Percentiles rank a stretch among this genome's conserved stretches.
Conservation (phyloP, 495 filamentous ascomycete genomes). For the Aspergillus homomorphus region DNA sequence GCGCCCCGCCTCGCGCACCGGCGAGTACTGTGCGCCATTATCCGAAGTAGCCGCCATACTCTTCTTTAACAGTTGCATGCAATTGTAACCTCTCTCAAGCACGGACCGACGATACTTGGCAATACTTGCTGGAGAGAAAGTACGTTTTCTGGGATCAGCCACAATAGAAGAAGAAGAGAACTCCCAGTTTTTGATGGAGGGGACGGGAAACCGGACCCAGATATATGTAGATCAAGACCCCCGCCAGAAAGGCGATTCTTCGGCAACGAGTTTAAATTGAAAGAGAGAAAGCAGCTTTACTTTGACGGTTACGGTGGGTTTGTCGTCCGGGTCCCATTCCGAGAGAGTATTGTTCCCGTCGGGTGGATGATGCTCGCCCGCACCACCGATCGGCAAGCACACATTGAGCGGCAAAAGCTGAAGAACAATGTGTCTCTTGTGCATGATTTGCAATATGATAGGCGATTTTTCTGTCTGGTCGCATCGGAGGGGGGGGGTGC, state of each 20-base stretch:
- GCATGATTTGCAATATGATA: background rate
- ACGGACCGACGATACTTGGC: background rate
- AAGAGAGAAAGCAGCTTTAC: too few species aligned
- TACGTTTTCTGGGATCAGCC: background rate
- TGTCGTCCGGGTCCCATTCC: constrained; percentile 15
- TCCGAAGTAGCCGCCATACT: constrained; percentile 6
- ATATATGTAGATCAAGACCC: background rate
- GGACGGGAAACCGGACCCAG: background rate
- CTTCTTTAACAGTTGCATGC: background rate
- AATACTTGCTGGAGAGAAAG: background rate
- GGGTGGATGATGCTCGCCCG: constrained; percentile 12
- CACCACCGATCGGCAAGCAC: constrained; percentile 9
- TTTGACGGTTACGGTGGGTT: background rate
- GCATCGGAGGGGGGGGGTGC: background rate
- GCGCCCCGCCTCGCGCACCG: constrained; percentile 39
- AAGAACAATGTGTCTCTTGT: background rate
- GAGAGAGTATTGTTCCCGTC: constrained; percentile 14
- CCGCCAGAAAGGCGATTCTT: background rate
- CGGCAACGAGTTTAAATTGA: background rate
- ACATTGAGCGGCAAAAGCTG: background rate
- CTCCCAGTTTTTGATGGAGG: background rate
- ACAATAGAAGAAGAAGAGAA: background rate
- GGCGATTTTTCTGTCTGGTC: background rate
- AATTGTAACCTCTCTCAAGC: background rate
- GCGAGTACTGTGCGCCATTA: constrained; percentile 30